Conservation (phyloP, 192 early-diverging fungal genomes). For the Gonapodya prolifera region DNA sequence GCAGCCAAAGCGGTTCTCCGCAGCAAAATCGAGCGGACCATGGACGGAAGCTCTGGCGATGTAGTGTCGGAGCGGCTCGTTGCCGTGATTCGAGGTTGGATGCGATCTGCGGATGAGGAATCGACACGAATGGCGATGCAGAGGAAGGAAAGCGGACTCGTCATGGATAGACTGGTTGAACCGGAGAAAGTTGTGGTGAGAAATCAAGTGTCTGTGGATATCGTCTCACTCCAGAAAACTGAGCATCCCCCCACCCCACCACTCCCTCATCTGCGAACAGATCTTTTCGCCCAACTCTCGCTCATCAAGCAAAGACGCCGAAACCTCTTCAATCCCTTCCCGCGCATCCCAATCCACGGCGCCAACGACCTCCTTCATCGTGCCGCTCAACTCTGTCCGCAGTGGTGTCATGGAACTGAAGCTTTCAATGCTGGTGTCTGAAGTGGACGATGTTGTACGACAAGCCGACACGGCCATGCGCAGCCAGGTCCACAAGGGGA, state of each 20-base stretch:
- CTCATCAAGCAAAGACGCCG: background rate
- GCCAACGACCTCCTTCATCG: background rate
- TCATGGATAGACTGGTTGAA: background rate
- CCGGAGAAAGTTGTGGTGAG: background rate
- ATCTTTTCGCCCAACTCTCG: background rate
- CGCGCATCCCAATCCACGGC: background rate
- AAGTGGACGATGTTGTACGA: background rate
- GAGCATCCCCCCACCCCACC: background rate
- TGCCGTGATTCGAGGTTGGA: background rate
- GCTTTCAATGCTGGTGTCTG: background rate
- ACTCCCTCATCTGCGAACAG: background rate
- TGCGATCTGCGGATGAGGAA: background rate
- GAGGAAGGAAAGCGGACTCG: background rate
- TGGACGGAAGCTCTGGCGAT: background rate
- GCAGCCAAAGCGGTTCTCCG: background rate
- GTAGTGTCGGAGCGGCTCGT: background rate
- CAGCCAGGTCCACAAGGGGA: background rate
- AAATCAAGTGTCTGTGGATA: no score
- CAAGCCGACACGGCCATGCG: background rate
- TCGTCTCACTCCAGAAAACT: no score
- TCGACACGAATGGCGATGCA: background rate
- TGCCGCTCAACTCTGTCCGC: background rate
- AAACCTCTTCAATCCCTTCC: background rate
- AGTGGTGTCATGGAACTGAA: background rate
- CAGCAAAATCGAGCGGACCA: background rate